phyloP scores from a whole-genome alignment of 306 rosid species.

The Prunus mume region DNA sequence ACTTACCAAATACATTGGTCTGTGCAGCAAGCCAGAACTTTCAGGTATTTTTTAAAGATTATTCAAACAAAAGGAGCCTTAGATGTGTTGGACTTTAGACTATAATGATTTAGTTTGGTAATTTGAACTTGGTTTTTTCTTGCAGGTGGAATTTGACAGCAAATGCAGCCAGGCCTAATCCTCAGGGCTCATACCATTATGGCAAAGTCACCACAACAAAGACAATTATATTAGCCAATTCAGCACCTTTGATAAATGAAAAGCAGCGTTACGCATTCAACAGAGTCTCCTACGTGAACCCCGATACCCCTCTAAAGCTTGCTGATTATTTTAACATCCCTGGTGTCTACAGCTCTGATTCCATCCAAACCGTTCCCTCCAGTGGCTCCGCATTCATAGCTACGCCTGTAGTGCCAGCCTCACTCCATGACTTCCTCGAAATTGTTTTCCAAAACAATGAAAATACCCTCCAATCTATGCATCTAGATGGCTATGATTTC shows the following conservation, averaged over 20 bases:
- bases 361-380: conserved; percentile 63
- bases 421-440: conserved; percentile 84
- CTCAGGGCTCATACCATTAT: conserved; percentile 96
- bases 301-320: conserved; percentile 93
- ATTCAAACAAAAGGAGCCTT: not conserved
- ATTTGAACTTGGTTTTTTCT: conserved; percentile 12
- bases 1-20: conserved; percentile 62
- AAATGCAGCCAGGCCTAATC: conserved; percentile 98
- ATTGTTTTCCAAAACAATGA: conserved; percentile 86
- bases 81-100: not conserved
- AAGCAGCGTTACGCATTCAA: conserved; percentile 79
- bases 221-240: conserved; percentile 62
- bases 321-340: conserved; percentile 94
- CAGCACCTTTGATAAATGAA: conserved; percentile 78
- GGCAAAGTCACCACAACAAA: conserved; percentile 65
- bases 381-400: conserved; percentile 49
- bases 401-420: conserved; percentile 53
- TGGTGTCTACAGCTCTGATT: conserved; percentile 54
- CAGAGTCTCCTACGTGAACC: conserved; percentile 61
- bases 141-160: conserved; percentile 96
- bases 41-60: conserved; percentile 39
- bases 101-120: conserved; percentile 6
- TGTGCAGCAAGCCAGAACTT: conserved; percentile 83
- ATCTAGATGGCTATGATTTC: conserved; percentile 94
- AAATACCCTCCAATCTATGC: conserved; percentile 75